Percentiles rank a stretch among this genome's conserved stretches.
Evolutionary conservation across 2,329 filamentous ascomycete species (phyloP).

Genomic region (Epichloe scottii): DNA sequence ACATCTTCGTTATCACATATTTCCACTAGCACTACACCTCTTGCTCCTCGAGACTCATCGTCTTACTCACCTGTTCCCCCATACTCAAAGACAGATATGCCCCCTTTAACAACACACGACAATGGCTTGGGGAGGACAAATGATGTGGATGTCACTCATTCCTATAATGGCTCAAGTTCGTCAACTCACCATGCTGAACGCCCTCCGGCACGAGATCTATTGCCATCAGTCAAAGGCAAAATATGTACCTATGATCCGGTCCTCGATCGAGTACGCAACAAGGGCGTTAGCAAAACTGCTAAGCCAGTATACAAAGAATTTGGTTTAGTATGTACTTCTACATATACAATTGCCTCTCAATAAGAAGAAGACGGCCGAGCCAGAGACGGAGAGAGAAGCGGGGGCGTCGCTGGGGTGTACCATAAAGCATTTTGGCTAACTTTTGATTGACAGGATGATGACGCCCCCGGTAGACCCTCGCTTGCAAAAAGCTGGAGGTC

Average conservation of each 20-base stretch:
- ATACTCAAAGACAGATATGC: constrained; percentile 40
- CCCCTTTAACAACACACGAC: constrained; percentile 36
- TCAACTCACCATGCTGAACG: constrained; percentile 26
- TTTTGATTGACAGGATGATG: constrained; percentile 55
- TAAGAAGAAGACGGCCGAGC: not conserved
- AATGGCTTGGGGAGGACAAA: constrained; percentile 16
- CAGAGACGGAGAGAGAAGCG: constrained; percentile 19
- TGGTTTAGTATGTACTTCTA: constrained; percentile 50
- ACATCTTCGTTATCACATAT: constrained; percentile 29
- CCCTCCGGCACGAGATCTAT: constrained; percentile 44
- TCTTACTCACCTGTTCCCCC: constrained; percentile 34
- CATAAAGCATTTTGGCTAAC: constrained; percentile 41
- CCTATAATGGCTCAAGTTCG: constrained; percentile 21
- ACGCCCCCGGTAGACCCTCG: constrained; percentile 73
- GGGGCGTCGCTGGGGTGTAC: constrained; percentile 44
- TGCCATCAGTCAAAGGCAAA: constrained; percentile 39
- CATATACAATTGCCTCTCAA: constrained; percentile 21
- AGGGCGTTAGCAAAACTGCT: constrained; percentile 40
- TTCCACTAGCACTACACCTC: constrained; percentile 20
- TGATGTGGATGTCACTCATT: constrained; percentile 12
- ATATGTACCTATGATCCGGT: constrained; percentile 51
- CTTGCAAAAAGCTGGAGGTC: constrained; percentile 51
- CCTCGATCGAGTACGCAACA: constrained; percentile 36
- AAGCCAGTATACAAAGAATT: constrained; percentile 52
- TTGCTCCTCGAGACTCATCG: constrained; percentile 34